phyloP scores from a whole-genome alignment of 2,329 filamentous ascomycete genomes.

The Zasmidium cellare region DNA sequence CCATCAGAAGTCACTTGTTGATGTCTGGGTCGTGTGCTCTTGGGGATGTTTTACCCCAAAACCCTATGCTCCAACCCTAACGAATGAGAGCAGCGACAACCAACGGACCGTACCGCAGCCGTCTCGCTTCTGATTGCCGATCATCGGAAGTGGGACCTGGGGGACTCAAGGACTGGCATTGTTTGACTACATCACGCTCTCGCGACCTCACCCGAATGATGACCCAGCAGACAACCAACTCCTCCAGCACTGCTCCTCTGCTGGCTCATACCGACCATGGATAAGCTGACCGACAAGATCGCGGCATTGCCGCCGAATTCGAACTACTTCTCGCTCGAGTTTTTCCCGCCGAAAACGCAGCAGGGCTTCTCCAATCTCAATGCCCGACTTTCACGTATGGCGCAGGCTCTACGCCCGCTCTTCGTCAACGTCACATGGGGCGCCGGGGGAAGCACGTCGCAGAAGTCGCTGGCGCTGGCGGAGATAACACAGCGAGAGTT shows the following conservation, averaged over 20 bases:
- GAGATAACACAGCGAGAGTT: constrained; percentile 93
- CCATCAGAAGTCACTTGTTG: too few relatives aligned
- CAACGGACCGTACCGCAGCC: neutral
- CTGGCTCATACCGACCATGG: constrained; percentile 55
- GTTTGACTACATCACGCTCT: neutral
- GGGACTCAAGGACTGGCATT: neutral
- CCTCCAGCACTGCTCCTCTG: constrained; percentile 9
- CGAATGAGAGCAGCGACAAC: neutral
- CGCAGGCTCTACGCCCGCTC: constrained; percentile 81
- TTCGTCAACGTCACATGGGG: constrained; percentile 99
- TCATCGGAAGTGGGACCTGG: too few relatives aligned
- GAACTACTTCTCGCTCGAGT: constrained; percentile 94
- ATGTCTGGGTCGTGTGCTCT: neutral
- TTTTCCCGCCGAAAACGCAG: constrained; percentile 96
- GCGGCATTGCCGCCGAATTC: constrained; percentile 78
- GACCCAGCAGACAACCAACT: constrained; percentile 5
- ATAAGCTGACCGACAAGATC: constrained; percentile 72
- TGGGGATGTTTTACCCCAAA: neutral
- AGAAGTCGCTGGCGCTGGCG: constrained; percentile 88
- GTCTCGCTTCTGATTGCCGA: neutral
- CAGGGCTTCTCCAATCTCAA: constrained; percentile 96
- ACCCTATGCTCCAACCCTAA: neutral
- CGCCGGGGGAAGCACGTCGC: constrained; percentile 86
- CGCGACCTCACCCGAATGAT: constrained; percentile 6
- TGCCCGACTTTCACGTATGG: constrained; percentile 91